These are phyloP conservation scores for Amanita rimosa DNA, from an alignment of 768 basidiomycete genomes.

Conservation along the genomic window DNA sequence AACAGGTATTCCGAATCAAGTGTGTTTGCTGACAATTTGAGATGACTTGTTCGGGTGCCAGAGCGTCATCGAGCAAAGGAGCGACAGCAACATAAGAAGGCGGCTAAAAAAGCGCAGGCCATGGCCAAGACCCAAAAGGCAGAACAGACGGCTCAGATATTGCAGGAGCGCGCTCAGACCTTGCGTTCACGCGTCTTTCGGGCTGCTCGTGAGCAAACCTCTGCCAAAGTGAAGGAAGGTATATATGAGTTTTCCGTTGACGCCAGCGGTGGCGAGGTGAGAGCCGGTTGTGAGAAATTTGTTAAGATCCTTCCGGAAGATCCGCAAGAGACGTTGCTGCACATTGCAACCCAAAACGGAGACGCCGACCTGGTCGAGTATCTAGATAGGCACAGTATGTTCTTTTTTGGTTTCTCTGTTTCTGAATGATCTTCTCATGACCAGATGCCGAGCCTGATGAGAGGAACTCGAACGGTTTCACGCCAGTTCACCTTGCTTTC, in stretches of 20 bases:
- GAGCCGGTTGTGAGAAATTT: slow-evolving; percentile 41
- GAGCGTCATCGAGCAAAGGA: slow-evolving; percentile 45
- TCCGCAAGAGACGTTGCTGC: slow-evolving; percentile 55
- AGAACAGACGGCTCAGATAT: slow-evolving; percentile 33
- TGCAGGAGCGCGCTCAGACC: slow-evolving; percentile 39
- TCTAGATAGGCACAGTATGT: slow-evolving; percentile 63
- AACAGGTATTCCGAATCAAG: slow-evolving; percentile 17
- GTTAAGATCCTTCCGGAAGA: slow-evolving; percentile 36
- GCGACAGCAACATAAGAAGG: slow-evolving; percentile 42
- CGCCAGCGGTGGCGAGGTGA: slow-evolving; percentile 61
- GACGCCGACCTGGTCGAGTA: slow-evolving; percentile 51
- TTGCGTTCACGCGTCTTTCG: slow-evolving; percentile 53
- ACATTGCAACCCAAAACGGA: slow-evolving; percentile 49
- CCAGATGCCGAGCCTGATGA: slow-evolving; percentile 69
- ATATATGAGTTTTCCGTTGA: slow-evolving; percentile 64
- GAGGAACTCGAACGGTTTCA: slow-evolving; percentile 42
- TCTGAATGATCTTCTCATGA: slow-evolving; percentile 9
- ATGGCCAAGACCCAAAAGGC: slow-evolving; percentile 37
- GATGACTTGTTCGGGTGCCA: slow-evolving; percentile 15
- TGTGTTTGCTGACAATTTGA: background rate
- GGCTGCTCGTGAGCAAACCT: slow-evolving; percentile 48
- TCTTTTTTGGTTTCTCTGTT: slow-evolving; percentile 13
- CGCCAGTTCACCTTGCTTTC: slow-evolving; percentile 59
- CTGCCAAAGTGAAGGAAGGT: slow-evolving; percentile 45
- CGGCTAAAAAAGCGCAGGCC: slow-evolving; percentile 45